Percentiles rank a stretch among this genome's conserved stretches.
phyloP scores from a whole-genome alignment of 2,329 filamentous ascomycete genomes.

The Calonectria ilicicola region DNA sequence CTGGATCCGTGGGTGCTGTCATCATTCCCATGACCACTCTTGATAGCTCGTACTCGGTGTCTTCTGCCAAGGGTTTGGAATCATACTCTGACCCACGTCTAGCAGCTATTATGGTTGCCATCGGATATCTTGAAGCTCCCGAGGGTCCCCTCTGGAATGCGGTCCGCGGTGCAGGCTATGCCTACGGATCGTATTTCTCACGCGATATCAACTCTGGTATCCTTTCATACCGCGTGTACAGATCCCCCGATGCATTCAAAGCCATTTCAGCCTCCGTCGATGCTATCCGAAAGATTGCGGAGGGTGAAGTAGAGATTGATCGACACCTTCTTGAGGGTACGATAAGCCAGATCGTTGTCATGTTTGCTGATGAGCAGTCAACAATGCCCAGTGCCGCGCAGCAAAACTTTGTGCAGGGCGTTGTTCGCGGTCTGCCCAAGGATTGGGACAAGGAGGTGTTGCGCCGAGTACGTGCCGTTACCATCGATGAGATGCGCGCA shows the following conservation, averaged over 20 bases:
- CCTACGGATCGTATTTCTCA: constrained; percentile 87
- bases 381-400: constrained; percentile 86
- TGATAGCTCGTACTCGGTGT: constrained; percentile 89
- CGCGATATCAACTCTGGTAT: constrained; percentile 84
- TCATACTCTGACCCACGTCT: constrained; percentile 82
- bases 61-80: constrained; percentile 78
- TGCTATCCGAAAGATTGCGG: constrained; percentile 80
- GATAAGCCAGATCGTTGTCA: constrained; percentile 88
- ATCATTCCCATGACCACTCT: constrained; percentile 92
- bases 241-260: constrained; percentile 89
- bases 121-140: constrained; percentile 90
- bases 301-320: constrained; percentile 80
- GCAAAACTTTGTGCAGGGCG: constrained; percentile 85
- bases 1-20: constrained; percentile 79
- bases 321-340: constrained; percentile 88
- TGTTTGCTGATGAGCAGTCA: constrained; percentile 87
- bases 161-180: constrained; percentile 91
- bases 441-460: constrained; percentile 85
- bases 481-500: constrained; percentile 78
- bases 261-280: constrained; percentile 83
- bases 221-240: constrained; percentile 87
- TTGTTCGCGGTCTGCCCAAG: constrained; percentile 79
- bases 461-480: constrained; percentile 80
- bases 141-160: constrained; percentile 96
- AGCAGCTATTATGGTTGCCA: constrained; percentile 87